Percentiles rank a stretch among this genome's conserved stretches.
Evolutionary conservation across 1,284 basidiomycete species (phyloP).

Genomic region (Uromyces viciae-fabae): DNA sequence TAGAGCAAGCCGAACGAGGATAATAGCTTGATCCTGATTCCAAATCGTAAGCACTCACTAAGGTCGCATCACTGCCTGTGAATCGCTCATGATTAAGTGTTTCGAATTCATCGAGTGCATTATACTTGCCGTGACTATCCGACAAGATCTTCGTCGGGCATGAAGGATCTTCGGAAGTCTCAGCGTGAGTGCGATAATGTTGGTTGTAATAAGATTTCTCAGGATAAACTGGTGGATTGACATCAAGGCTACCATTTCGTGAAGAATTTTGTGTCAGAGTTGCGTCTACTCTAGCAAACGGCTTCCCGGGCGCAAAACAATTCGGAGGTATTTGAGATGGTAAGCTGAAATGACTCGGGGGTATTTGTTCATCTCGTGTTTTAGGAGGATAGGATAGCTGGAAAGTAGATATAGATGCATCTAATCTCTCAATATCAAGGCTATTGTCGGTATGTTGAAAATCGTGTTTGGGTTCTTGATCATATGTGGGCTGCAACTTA

Average conservation of each 20-base stretch:
- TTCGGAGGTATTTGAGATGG: not conserved
- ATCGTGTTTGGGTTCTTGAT: slow-evolving; percentile 5
- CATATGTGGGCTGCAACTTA: not conserved
- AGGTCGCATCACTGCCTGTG: not conserved
- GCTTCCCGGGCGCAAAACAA: not conserved
- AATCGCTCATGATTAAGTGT: slow-evolving; percentile 16
- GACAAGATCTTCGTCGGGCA: not conserved
- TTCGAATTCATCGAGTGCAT: slow-evolving; percentile 5
- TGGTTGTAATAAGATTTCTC: slow-evolving; percentile 24
- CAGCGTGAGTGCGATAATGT: not conserved
- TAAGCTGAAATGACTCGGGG: not conserved
- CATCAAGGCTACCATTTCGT: slow-evolving; percentile 1
- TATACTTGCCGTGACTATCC: slow-evolving; percentile 20
- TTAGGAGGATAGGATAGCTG: not conserved
- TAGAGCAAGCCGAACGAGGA: too few relatives aligned
- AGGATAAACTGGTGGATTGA: slow-evolving; percentile 21
- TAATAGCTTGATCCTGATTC: slow-evolving; percentile 23
- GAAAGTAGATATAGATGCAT: not conserved
- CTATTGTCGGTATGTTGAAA: not conserved
- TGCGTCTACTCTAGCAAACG: not conserved
- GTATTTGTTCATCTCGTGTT: not conserved
- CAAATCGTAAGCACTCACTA: not conserved
- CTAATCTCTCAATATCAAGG: not conserved
- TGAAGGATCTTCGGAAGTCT: not conserved
- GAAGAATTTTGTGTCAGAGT: not conserved